Percentiles rank a stretch among this genome's conserved stretches.
Conservation (phyloP, 2,329 filamentous ascomycete species). For the Lasiodiplodia theobromae region DNA sequence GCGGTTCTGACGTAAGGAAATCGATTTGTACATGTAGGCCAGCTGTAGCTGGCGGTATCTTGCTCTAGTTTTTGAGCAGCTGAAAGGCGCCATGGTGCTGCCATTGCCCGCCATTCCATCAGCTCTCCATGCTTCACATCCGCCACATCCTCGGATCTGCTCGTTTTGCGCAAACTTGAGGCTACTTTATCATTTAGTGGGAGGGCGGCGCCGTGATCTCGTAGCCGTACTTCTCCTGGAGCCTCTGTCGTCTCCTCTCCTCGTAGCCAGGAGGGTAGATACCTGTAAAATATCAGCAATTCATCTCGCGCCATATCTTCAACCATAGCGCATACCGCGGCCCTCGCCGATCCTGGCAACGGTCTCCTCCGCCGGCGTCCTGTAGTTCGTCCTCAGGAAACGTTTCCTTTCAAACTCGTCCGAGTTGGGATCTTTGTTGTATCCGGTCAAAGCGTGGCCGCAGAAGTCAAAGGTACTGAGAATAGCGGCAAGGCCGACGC, state of each 20-base stretch:
- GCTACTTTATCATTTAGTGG: conserved; percentile 8
- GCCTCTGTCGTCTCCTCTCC: conserved; percentile 79
- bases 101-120: neutral
- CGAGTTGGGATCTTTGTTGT: conserved; percentile 62
- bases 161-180: neutral
- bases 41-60: conserved; percentile 24
- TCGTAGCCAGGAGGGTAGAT: conserved; percentile 83
- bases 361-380: conserved; percentile 79
- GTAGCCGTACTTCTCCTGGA: conserved; percentile 87
- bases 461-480: conserved; percentile 73
- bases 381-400: conserved; percentile 73
- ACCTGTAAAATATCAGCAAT: conserved; percentile 58
- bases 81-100: neutral
- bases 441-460: conserved; percentile 66
- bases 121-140: neutral
- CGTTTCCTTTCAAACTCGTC: conserved; percentile 82
- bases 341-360: conserved; percentile 84
- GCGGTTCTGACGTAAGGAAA: neutral
- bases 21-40: conserved; percentile 24
- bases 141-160: neutral
- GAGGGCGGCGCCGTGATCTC: conserved; percentile 63
- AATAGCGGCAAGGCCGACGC: conserved; percentile 63
- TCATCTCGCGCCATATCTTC: neutral
- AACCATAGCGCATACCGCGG: conserved; percentile 66
- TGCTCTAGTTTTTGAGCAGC: conserved; percentile 12